Evolutionary conservation across 148 eudicot genomes (phyloP).

Genomic region (Amaranthus hypochondriacus): DNA sequence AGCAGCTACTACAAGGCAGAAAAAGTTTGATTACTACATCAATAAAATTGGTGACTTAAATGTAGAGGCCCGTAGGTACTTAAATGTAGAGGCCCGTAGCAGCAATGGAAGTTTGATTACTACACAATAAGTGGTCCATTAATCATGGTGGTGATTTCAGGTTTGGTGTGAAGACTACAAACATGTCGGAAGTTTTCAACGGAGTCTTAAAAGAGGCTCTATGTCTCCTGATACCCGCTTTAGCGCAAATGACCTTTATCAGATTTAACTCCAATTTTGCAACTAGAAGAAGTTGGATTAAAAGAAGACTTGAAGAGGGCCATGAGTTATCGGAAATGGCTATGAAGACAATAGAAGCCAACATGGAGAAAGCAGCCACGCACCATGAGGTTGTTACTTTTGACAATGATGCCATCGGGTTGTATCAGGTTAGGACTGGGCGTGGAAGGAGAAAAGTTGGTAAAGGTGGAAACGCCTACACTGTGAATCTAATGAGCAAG

Average conservation of each 20-base stretch:
- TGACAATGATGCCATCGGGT: too few relatives aligned
- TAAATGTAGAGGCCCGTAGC: background rate
- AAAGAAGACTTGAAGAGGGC: background rate
- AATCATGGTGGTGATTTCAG: constrained; percentile 2
- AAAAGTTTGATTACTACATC: background rate
- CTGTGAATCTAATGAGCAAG: too few relatives aligned
- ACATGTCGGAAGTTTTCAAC: constrained; percentile 4
- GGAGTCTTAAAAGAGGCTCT: background rate
- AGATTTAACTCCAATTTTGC: background rate
- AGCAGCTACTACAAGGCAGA: background rate
- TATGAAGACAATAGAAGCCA: too few relatives aligned
- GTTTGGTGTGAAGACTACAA: constrained; percentile 6
- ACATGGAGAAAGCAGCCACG: too few relatives aligned
- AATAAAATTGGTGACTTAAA: background rate
- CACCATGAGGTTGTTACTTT: too few relatives aligned
- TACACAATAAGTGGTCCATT: background rate
- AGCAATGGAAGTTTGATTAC: too few relatives aligned
- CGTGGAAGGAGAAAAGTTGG: too few relatives aligned
- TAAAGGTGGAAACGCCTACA: too few relatives aligned
- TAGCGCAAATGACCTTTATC: background rate
- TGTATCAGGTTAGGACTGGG: too few relatives aligned
- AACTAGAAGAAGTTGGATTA: background rate
- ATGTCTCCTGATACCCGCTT: background rate
- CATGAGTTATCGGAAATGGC: background rate
- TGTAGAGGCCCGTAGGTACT: background rate